These are phyloP conservation scores for Conringia planisiliqua DNA, from an alignment of 345 rosid genomes.

Conservation along the genomic window DNA sequence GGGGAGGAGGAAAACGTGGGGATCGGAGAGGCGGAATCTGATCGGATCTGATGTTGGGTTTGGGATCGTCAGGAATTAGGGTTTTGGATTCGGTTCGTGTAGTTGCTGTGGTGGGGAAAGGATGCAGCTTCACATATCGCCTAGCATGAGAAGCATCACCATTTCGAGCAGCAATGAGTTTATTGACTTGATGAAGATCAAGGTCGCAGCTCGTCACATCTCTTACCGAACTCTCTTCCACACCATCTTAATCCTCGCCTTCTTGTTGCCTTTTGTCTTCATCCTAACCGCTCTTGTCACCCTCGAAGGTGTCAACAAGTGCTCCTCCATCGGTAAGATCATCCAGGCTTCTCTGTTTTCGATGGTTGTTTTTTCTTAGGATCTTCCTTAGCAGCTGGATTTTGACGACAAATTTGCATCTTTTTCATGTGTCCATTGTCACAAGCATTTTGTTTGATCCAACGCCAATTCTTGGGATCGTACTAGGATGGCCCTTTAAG, in stretches of 20 bases:
- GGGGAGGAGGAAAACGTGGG: neutral
- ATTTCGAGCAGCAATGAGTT: constrained; percentile 97
- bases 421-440: neutral
- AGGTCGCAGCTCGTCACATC: constrained; percentile 99
- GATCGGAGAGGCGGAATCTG: constrained; percentile 26
- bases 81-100: constrained; percentile 16
- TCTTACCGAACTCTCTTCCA: constrained; percentile 96
- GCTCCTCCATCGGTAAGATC: constrained; percentile 99
- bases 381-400: neutral
- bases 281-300: constrained; percentile 97
- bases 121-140: constrained; percentile 99
- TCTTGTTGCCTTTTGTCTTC: constrained; percentile 97
- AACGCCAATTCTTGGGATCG: constrained; percentile 7
- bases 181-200: constrained; percentile 99
- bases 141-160: constrained; percentile 99
- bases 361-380: neutral
- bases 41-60: constrained; percentile 82
- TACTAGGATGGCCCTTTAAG: constrained; percentile 13
- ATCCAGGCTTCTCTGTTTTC: neutral
- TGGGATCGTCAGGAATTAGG: constrained; percentile 38
- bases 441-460: constrained; percentile 14
- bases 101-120: constrained; percentile 18
- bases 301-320: constrained; percentile 99
- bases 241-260: constrained; percentile 91
- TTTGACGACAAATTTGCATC: neutral